phyloP scores from a whole-genome alignment of 805 yeast genomes.

The Nakazawaea holstii region DNA sequence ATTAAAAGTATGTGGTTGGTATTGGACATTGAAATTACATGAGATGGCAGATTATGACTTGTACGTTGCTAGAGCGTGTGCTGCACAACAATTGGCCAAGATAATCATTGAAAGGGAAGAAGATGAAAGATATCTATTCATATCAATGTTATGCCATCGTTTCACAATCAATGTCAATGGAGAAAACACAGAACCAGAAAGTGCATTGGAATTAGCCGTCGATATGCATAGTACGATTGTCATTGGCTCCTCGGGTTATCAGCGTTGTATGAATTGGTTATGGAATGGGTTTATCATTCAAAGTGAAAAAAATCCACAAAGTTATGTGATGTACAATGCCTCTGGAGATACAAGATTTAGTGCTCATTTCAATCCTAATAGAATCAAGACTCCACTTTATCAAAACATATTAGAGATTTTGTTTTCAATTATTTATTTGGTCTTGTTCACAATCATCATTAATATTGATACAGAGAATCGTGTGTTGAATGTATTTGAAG shows the following conservation, averaged over 20 bases:
- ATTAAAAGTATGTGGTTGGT: conserved; percentile 78
- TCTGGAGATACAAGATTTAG: conserved; percentile 47
- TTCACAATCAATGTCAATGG: conserved; percentile 62
- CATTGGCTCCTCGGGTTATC: conserved; percentile 78
- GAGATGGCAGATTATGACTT: conserved; percentile 68
- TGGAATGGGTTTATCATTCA: conserved; percentile 95
- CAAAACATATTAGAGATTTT: conserved; percentile 70
- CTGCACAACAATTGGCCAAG: conserved; percentile 75
- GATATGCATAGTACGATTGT: conserved; percentile 77
- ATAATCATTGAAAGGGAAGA: conserved; percentile 57
- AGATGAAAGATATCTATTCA: conserved; percentile 58
- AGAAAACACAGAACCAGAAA: conserved; percentile 56
- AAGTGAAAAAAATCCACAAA: conserved; percentile 60
- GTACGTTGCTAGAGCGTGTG: conserved; percentile 51
- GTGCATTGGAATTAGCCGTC: conserved; percentile 79
- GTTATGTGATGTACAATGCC: conserved; percentile 60
- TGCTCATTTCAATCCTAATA: conserved; percentile 72
- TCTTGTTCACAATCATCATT: conserved; percentile 57
- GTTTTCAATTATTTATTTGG: conserved; percentile 58
- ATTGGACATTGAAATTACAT: conserved; percentile 47
- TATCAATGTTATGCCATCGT: conserved; percentile 73
- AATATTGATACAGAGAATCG: conserved; percentile 44
- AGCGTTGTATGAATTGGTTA: conserved; percentile 81
- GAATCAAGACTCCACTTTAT: conserved; percentile 80
- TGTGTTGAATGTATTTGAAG: conserved; percentile 42